A percentile compares a stretch with the other conserved stretches of the same genome.
Evolutionary conservation across 176 grass and related monocot species (phyloP).

Genomic region (Aegilops sharonensis): DNA sequence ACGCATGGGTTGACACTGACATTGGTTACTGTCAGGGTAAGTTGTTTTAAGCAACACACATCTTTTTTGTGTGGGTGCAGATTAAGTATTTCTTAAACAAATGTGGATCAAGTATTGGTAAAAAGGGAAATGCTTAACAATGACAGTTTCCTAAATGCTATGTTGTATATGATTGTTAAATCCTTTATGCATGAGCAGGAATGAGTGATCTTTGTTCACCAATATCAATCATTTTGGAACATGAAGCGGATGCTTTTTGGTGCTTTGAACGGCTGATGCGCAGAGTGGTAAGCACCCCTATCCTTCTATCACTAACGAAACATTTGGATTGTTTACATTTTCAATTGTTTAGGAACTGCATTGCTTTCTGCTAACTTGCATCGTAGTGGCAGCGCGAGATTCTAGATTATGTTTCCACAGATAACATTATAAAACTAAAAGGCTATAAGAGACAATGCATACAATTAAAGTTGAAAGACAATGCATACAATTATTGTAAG

Average conservation of each 20-base stretch:
- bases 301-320: slow-evolving; percentile 1
- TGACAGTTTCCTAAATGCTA: slow-evolving; percentile 2
- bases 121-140: background rate
- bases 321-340: background rate
- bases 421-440: background rate
- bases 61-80: background rate
- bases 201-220: slow-evolving; percentile 99
- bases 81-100: background rate
- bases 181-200: slow-evolving; percentile 53
- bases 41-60: slow-evolving; percentile 15
- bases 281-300: slow-evolving; percentile 60
- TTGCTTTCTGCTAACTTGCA: background rate
- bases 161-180: slow-evolving; percentile 21
- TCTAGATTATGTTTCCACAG: background rate
- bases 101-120: background rate
- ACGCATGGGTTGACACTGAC: slow-evolving; percentile 93
- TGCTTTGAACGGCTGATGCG: slow-evolving; percentile 99
- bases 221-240: slow-evolving; percentile 85
- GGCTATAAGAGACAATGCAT: background rate
- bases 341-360: slow-evolving; percentile 2
- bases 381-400: too few species aligned
- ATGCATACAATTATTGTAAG: too few species aligned
- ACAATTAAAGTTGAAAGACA: background rate
- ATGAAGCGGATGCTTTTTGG: slow-evolving; percentile 99
- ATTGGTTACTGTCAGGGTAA: slow-evolving; percentile 96